These are phyloP conservation scores for Schoenoplectus triqueter DNA, from an alignment of 202 grass and related monocot genomes.

Conservation along the genomic window DNA sequence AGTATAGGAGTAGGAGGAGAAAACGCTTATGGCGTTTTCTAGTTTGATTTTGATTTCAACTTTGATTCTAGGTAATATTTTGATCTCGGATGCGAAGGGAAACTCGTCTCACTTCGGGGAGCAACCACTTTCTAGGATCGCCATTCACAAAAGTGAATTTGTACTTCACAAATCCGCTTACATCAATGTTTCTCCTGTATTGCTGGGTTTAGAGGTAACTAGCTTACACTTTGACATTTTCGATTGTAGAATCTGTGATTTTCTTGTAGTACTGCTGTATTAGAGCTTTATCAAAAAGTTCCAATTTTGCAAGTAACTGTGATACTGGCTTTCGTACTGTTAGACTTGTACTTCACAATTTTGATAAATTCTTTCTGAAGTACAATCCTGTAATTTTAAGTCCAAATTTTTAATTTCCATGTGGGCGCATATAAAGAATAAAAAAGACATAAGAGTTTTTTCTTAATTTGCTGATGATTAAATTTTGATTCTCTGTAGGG, in stretches of 20 bases:
- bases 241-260: background rate
- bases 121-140: conserved; percentile 81
- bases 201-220: conserved; percentile 68
- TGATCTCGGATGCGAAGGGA: conserved; percentile 26
- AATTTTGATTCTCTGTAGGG: conserved; percentile 46
- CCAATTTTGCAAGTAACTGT: conserved; percentile 1
- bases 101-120: conserved; percentile 37
- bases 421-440: background rate
- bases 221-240: conserved; percentile 24
- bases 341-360: background rate
- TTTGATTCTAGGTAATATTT: conserved; percentile 36
- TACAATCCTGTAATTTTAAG: too few species aligned
- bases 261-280: background rate
- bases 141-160: conserved; percentile 61
- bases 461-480: background rate
- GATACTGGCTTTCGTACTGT: background rate
- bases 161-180: conserved; percentile 50
- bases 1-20: conserved; percentile 2
- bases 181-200: conserved; percentile 56
- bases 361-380: background rate
- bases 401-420: background rate
- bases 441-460: conserved; percentile 21
- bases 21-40: background rate
- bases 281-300: background rate
- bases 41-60: conserved; percentile 23